Conservation (phyloP, 2,329 filamentous ascomycete species). For the Penicillium frequentans region DNA sequence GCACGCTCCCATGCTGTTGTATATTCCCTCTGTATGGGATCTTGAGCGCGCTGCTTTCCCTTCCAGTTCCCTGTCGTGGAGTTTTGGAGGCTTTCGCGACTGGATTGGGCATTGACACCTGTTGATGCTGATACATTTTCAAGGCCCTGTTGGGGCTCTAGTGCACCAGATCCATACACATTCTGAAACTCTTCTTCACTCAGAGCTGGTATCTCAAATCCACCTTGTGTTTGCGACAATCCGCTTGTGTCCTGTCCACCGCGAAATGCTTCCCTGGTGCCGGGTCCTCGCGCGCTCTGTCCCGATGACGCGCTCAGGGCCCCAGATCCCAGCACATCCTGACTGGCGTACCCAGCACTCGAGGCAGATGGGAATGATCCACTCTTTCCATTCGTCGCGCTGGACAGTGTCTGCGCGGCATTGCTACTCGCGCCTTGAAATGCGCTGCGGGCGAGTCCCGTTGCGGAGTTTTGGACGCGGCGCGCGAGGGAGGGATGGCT, state of each 20-base stretch:
- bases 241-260: not conserved
- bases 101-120: not conserved
- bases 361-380: slow-evolving; percentile 5
- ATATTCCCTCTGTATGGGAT: slow-evolving; percentile 15
- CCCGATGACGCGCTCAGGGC: not conserved
- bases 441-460: slow-evolving; percentile 30
- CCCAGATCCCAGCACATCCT: not conserved
- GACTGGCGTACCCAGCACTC: not conserved
- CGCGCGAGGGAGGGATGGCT: slow-evolving; percentile 23
- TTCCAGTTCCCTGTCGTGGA: slow-evolving; percentile 16
- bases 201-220: slow-evolving; percentile 12
- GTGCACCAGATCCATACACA: not conserved
- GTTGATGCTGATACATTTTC: not conserved
- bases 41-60: slow-evolving; percentile 19
- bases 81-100: slow-evolving; percentile 11
- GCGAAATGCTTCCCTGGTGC: not conserved
- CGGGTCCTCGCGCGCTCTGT: not conserved
- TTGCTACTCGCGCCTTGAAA: slow-evolving; percentile 21
- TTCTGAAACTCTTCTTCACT: slow-evolving; percentile 23
- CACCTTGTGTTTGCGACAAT: not conserved
- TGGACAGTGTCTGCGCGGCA: slow-evolving; percentile 18
- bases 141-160: not conserved
- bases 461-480: slow-evolving; percentile 36
- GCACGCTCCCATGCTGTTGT: slow-evolving; percentile 24
- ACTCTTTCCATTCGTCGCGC: slow-evolving; percentile 17